A percentile compares a stretch with the other conserved stretches of the same genome.
phyloP scores from a whole-genome alignment of 352 stramenopile species.

The Pythium dissotocum region DNA sequence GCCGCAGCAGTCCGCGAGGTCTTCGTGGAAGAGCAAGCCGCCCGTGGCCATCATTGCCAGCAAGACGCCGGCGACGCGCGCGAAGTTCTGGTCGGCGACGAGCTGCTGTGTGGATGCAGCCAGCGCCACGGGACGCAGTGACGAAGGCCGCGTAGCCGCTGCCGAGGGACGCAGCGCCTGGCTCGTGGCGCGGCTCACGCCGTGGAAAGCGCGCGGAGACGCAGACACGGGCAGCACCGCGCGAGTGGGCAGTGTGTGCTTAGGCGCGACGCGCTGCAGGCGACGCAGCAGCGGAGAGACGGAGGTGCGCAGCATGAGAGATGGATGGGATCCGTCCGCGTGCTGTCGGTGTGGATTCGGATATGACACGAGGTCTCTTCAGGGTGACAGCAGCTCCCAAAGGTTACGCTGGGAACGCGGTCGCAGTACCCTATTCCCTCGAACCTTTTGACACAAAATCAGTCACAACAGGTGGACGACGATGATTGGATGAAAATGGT shows the following conservation, averaged over 20 bases:
- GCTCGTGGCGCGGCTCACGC: conserved; percentile 1
- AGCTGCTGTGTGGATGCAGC: background rate
- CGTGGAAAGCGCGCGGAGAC: background rate
- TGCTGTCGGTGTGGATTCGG: background rate
- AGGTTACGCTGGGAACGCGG: background rate
- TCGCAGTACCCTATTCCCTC: background rate
- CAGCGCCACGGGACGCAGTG: background rate
- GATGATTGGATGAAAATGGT: background rate
- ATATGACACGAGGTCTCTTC: background rate
- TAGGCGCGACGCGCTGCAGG: background rate
- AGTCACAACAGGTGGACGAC: conserved; percentile 1
- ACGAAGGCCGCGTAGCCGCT: background rate
- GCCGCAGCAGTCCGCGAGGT: conserved; percentile 57
- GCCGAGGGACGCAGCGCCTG: background rate
- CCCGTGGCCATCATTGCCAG: conserved; percentile 29
- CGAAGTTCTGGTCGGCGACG: conserved; percentile 18
- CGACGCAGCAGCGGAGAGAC: conserved; percentile 3
- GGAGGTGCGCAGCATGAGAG: conserved; percentile 8
- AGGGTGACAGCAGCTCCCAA: background rate
- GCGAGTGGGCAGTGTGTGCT: background rate
- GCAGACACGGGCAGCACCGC: background rate
- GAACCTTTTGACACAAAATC: background rate
- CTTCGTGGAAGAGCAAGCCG: conserved; percentile 14
- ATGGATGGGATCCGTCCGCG: conserved; percentile 4
- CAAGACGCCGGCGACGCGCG: conserved; percentile 13